Base-by-base conservation (phyloP, 768 basidiomycete species). In the Suillus paluster region DNA sequence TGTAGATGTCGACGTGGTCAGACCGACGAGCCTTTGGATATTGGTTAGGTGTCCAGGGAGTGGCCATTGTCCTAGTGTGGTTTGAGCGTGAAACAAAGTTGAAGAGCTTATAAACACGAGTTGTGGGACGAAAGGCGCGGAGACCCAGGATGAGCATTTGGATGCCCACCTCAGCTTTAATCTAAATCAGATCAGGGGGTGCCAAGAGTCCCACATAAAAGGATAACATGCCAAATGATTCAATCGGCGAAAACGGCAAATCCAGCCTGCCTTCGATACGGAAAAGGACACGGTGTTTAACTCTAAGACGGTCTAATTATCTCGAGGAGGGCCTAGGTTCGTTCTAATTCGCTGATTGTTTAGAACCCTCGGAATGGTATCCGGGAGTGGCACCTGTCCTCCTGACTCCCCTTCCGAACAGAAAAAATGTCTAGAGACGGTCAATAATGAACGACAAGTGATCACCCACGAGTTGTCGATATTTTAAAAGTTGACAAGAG, bases 1-100 rank as follows among this genome's bases (percentile, higher is more conserved):
- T 82, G 78, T 91, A 94, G 38, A 81, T 72, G 71, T 92, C 89
- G 53, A 86, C 76, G 68, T 88, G 85, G 68, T 89, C 85, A 8
- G 84, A 85, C 56, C 90, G 84, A 59, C 84, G 86, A 30, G 89
- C 82, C 9, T 72, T 56, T 0, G 93, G 93, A 70, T 94, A 94
- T 30, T 70, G 70, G 65, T 84, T 81, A 21, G 86, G 79, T 14
- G 67, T 76, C 87, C 88, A 91, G 8, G 78, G 71, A 9, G 81
- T 81, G 17, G 78, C 78, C 5, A 64, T 73, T 58, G 63, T 30
- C 23, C 65, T 52, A 9, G 66, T 45, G 19, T 68, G 64, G 33
- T 53, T 44, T 4, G 53, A 50, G 57, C 62, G 64, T 60, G 64
- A 64, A 52, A 53, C n/a, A 59, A 62, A 63, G 60, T 64, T 64